phyloP scores from a whole-genome alignment of 108 stramenopile genomes.

The Seminavis robusta region DNA sequence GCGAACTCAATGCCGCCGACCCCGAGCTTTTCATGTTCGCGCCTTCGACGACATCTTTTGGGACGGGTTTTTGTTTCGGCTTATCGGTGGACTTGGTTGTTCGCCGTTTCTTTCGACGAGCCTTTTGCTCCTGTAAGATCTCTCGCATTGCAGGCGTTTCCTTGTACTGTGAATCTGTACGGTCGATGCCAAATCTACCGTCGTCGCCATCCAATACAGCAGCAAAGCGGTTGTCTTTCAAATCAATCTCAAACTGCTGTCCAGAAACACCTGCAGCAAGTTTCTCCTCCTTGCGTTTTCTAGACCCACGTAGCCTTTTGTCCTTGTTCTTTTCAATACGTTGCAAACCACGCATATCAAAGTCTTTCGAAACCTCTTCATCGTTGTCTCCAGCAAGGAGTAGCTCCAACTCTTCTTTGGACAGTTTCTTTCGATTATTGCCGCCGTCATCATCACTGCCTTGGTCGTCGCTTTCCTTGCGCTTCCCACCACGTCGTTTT shows the following conservation, averaged over 20 bases:
- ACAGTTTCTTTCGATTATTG: slow-evolving; percentile 5
- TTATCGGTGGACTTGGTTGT: slow-evolving; percentile 11
- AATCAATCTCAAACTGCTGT: slow-evolving; percentile 78
- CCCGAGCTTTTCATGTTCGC: background rate
- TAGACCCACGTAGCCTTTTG: slow-evolving; percentile 72
- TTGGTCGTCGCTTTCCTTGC: slow-evolving; percentile 23
- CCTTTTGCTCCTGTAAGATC: slow-evolving; percentile 77
- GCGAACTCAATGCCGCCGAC: background rate
- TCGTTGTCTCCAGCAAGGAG: slow-evolving; percentile 79
- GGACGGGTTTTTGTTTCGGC: background rate
- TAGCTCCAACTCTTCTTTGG: slow-evolving; percentile 68
- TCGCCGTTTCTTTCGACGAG: slow-evolving; percentile 73
- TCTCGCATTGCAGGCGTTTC: slow-evolving; percentile 88
- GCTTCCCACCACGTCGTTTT: background rate
- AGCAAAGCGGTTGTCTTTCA: slow-evolving; percentile 81
- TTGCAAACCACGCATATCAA: slow-evolving; percentile 80
- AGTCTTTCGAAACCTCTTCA: slow-evolving; percentile 70
- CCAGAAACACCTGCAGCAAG: slow-evolving; percentile 69
- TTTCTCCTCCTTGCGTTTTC: slow-evolving; percentile 79
- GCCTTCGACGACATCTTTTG: background rate
- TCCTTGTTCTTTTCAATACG: slow-evolving; percentile 73
- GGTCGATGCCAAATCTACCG: slow-evolving; percentile 91
- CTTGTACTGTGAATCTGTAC: slow-evolving; percentile 81
- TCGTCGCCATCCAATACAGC: slow-evolving; percentile 87
- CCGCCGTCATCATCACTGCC: slow-evolving; percentile 14